Percentiles rank a stretch among this genome's conserved stretches.
Evolutionary conservation across 495 filamentous ascomycete genomes (phyloP).

Genomic region (Talaromyces thailandensis): DNA sequence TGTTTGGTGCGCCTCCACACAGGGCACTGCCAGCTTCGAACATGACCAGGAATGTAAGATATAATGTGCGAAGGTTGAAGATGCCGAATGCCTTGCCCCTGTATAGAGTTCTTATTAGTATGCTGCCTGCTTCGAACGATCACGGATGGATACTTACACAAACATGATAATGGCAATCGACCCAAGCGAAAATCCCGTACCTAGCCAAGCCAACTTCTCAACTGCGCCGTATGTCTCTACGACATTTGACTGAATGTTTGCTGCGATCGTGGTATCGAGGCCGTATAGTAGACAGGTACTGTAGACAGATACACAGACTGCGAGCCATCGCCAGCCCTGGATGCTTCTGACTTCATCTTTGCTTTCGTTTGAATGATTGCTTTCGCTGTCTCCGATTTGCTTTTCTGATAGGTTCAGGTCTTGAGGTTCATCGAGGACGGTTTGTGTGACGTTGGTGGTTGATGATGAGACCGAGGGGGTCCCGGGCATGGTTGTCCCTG

Average conservation of each 20-base stretch:
- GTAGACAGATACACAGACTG: constrained; percentile 12
- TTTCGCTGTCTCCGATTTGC: background rate
- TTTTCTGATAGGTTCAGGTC: background rate
- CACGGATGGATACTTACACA: constrained; percentile 3
- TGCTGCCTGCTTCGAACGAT: constrained; percentile 1
- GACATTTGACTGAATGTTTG: constrained; percentile 42
- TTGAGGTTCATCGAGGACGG: no score
- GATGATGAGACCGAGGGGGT: background rate
- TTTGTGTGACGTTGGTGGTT: background rate
- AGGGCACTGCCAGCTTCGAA: constrained; percentile 27
- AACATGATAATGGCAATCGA: constrained; percentile 14
- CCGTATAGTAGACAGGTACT: constrained; percentile 30
- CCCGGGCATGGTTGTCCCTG: background rate
- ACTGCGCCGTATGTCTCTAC: constrained; percentile 36
- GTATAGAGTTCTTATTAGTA: background rate
- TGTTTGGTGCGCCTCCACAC: constrained; percentile 21
- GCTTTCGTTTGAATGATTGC: background rate
- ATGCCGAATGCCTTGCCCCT: constrained; percentile 4
- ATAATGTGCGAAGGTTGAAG: constrained; percentile 24
- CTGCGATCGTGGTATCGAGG: constrained; percentile 44
- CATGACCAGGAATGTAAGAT: constrained; percentile 14
- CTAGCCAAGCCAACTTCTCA: constrained; percentile 45
- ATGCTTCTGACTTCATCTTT: background rate
- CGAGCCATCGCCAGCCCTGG: constrained; percentile 13
- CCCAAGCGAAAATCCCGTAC: constrained; percentile 37